A percentile compares a stretch with the other conserved stretches of the same genome.
These are phyloP conservation scores for Cladosporium sp. DNA, from an alignment of 2,329 filamentous ascomycete species.

Conservation along the genomic window DNA sequence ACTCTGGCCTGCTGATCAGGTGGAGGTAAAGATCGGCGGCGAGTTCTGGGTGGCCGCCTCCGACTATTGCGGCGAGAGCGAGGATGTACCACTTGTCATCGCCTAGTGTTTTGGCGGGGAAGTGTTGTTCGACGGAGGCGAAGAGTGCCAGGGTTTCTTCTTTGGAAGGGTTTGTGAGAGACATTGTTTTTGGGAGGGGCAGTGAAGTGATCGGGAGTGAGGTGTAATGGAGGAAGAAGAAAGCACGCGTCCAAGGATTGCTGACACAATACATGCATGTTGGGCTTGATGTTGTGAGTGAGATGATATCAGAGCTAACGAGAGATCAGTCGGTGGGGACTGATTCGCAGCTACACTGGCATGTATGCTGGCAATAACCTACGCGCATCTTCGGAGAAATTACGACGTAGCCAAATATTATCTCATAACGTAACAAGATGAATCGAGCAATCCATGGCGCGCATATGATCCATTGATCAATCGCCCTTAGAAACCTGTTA, in stretches of 20 bases:
- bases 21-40: conserved; percentile 57
- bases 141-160: conserved; percentile 36
- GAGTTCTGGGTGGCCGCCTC: conserved; percentile 54
- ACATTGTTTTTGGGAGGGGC: not conserved
- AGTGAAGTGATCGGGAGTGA: not conserved
- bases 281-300: not conserved
- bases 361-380: not conserved
- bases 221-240: not conserved
- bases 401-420: not conserved
- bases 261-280: not conserved
- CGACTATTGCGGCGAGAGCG: conserved; percentile 48
- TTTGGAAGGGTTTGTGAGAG: conserved; percentile 11
- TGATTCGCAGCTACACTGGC: not conserved
- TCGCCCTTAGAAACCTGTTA: not conserved
- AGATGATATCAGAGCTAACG: not conserved
- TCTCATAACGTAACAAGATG: not conserved
- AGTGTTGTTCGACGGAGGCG: conserved; percentile 44
- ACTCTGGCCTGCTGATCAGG: conserved; percentile 52
- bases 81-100: conserved; percentile 50
- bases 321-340: not conserved
- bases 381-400: not conserved
- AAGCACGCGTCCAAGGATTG: too few species aligned
- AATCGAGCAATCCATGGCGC: not conserved
- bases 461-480: not conserved
- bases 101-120: conserved; percentile 45